These are phyloP conservation scores for Syncephalastrum contaminatum DNA, from an alignment of 371 early-diverging fungal genomes.

Conservation along the genomic window DNA sequence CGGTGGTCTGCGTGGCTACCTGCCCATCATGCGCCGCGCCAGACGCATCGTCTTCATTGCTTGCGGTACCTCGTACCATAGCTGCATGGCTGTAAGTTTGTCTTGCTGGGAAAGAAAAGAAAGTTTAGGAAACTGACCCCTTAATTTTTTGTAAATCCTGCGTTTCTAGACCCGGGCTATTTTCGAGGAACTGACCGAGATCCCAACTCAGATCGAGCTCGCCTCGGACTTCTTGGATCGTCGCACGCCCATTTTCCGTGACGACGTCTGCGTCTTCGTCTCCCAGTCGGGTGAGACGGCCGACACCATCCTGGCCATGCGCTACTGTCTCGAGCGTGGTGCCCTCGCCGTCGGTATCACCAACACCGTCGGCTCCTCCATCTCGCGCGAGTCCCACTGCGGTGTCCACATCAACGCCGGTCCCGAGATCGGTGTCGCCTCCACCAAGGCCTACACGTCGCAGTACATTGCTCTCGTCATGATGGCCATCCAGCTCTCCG, in stretches of 20 bases:
- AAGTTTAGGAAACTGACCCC: too few species aligned
- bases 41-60: constrained; percentile 96
- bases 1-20: constrained; percentile 90
- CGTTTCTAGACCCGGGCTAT: constrained; percentile 78
- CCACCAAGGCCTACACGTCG: constrained; percentile 98
- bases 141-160: neutral
- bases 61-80: constrained; percentile 98
- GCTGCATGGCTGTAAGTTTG: constrained; percentile 77
- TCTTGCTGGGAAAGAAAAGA: neutral
- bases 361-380: constrained; percentile 95
- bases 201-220: constrained; percentile 89
- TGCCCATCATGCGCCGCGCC: constrained; percentile 90
- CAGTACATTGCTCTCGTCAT: constrained; percentile 95
- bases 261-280: constrained; percentile 97
- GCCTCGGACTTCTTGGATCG: constrained; percentile 97
- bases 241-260: constrained; percentile 92
- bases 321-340: constrained; percentile 95
- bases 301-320: constrained; percentile 95
- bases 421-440: constrained; percentile 98
- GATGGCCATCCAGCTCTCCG: constrained; percentile 94
- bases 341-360: constrained; percentile 97
- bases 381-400: constrained; percentile 97
- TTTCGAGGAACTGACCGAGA: constrained; percentile 97
- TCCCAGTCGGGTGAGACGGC: constrained; percentile 99
- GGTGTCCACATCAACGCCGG: constrained; percentile 99